A percentile compares a stretch with the other conserved stretches of the same genome.
Conservation (phyloP, 1,284 basidiomycete species). For the Farysia itapuensis region DNA sequence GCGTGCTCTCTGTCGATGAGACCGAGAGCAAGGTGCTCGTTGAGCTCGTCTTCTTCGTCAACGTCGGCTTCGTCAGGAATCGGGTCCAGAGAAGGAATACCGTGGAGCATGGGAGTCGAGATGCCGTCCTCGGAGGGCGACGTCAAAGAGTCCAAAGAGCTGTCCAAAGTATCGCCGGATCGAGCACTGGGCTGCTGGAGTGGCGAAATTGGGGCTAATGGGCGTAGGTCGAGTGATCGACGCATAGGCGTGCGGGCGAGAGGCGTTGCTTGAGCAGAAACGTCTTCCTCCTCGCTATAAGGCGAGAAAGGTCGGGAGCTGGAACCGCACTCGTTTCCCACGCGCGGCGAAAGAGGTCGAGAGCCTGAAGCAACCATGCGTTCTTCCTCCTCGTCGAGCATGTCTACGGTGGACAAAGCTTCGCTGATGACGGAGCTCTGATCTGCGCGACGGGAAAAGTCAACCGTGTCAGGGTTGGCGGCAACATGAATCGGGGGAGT, state of each 20-base stretch:
- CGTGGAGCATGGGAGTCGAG: conserved; percentile 3
- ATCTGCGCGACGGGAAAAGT: conserved; percentile 20
- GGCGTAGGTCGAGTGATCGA: conserved; percentile 14
- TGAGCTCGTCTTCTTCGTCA: conserved; percentile 28
- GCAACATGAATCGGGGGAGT: conserved; percentile 34
- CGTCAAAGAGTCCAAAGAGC: conserved; percentile 10
- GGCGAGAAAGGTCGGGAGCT: background rate
- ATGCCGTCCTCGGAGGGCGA: conserved; percentile 3
- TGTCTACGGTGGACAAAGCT: conserved; percentile 16
- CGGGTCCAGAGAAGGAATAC: conserved; percentile 33
- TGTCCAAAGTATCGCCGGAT: background rate
- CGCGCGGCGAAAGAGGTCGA: too few relatives aligned
- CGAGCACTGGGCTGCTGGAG: background rate
- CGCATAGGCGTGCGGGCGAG: conserved; percentile 25
- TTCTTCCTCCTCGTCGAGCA: conserved; percentile 36
- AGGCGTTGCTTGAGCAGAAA: conserved; percentile 30
- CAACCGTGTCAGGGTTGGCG: conserved; percentile 34
- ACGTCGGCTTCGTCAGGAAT: conserved; percentile 31
- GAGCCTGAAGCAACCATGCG: conserved; percentile 8
- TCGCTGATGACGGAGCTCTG: conserved; percentile 23
- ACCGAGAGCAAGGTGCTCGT: conserved; percentile 32
- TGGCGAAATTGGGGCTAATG: conserved; percentile 5
- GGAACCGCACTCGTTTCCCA: background rate
- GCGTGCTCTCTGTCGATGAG: conserved; percentile 31
- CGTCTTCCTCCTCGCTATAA: conserved; percentile 6